Base-by-base conservation (phyloP, 108 stramenopile species). In the Epithemia pelagica region DNA sequence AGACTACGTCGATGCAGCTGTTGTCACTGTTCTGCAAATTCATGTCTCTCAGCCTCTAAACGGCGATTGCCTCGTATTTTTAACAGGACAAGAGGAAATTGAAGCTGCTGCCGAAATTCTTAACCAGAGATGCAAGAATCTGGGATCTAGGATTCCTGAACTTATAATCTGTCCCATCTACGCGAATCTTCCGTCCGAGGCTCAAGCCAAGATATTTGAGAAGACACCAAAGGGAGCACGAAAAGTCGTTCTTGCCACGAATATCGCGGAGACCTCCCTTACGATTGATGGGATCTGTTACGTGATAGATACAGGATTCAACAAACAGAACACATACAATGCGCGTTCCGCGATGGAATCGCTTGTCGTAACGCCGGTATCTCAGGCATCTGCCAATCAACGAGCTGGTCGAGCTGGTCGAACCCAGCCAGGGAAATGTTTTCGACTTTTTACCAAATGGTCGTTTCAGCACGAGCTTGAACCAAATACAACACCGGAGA, bases 121-220 rank as follows among this genome's bases (percentile, higher is more conserved):
- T 21, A 78, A 81, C 1, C 77, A 91, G 65, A 82, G 98, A 24
- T 90, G 92, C 0, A 76, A 84, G 28, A 80, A 74, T 21, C 73
- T 95, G 10, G 99, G 99, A 20, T 83, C 87, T 22, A 83, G 94
- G 20, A 99, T 99, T 64, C 74, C 83, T n/a, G 99, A 99, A 69
- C 87, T 99, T 20, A 79, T 98, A 37, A 83, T 98, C 52, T 98
- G 97, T 61, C 99, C 99, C 28, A 96, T 99, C 53, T 99, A 97
- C 74, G 92, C 98, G 26, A 95, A 96, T 59, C 80, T 99, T 20
- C 98, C 99, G 0, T 85, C 89, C 7, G 99, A 99, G 24, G 96
- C 98, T 75, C 99, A 99, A 77, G 98, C 99, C n/a, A 98, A 97
- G 78, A 97, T 99, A 26, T 99, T 99, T 70, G 95, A 97, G 66